Conservation (phyloP, 176 grass and related monocot species). For the Oropetium thomaeum region DNA sequence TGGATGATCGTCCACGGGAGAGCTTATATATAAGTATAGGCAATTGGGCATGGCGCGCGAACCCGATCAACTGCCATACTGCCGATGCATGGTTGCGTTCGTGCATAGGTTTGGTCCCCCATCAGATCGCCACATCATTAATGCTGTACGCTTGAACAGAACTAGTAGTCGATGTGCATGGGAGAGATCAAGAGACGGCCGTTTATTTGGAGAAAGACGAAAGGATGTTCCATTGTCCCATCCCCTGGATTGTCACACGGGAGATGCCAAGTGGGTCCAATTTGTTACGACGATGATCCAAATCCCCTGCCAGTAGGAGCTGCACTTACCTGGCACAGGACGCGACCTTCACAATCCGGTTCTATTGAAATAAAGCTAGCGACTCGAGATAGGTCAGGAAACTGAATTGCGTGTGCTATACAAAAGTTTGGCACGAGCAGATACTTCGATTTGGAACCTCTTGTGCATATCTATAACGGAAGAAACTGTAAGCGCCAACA, state of each 20-base stretch:
- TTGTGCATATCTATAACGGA: too few relatives aligned
- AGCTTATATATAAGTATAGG: too few relatives aligned
- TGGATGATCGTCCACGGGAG: not conserved
- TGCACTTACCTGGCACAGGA: not conserved
- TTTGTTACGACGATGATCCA: not conserved
- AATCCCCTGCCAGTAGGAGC: not conserved
- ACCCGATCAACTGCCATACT: not conserved
- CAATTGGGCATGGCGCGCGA: too few relatives aligned
- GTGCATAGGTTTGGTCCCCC: not conserved
- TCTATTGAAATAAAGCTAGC: too few relatives aligned
- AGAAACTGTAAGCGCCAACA: too few relatives aligned
- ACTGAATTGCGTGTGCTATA: not conserved
- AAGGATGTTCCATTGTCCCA: conserved; percentile 31
- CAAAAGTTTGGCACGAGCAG: not conserved
- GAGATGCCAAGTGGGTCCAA: not conserved
- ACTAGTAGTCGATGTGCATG: not conserved
- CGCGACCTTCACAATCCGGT: not conserved
- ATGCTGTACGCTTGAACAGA: not conserved
- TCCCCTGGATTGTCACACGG: conserved; percentile 1
- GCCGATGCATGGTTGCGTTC: not conserved
- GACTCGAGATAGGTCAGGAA: not conserved
- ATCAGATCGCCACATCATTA: not conserved
- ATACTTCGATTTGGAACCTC: not conserved
- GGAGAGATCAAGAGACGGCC: not conserved
- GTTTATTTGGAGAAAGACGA: conserved; percentile 29